Conservation (phyloP, 768 basidiomycete genomes). For the Collybia sordida region DNA sequence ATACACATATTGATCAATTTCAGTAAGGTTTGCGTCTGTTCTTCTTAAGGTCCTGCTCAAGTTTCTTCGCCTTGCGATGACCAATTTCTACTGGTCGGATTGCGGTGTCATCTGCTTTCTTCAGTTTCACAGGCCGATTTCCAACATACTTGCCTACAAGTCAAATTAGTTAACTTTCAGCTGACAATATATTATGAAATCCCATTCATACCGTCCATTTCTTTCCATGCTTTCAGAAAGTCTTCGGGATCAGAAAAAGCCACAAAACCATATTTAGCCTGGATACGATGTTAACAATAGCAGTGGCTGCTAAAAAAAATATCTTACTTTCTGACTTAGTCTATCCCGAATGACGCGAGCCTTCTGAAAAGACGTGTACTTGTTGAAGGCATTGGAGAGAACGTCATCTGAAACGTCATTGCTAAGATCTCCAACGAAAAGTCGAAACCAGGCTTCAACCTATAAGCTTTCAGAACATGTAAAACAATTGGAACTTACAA, state of each 20-base stretch:
- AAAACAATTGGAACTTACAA: conserved; percentile 53
- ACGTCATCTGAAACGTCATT: conserved; percentile 98
- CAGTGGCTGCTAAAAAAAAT: neutral
- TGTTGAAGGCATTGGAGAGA: conserved; percentile 88
- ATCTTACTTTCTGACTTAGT: conserved; percentile 82
- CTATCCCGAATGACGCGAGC: conserved; percentile 94
- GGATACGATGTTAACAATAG: conserved; percentile 5
- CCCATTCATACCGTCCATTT: conserved; percentile 85
- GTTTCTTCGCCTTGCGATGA: conserved; percentile 84
- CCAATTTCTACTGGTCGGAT: conserved; percentile 94
- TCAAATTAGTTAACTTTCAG: conserved; percentile 6
- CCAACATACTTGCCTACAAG: conserved; percentile 90
- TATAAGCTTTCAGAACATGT: conserved; percentile 8
- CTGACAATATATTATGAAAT: neutral
- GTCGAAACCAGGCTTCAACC: conserved; percentile 85
- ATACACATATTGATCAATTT: conserved; percentile 14
- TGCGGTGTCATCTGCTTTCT: conserved; percentile 86
- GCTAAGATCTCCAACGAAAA: conserved; percentile 97
- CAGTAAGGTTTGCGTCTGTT: conserved; percentile 87
- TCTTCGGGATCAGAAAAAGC: conserved; percentile 99
- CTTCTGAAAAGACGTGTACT: conserved; percentile 92
- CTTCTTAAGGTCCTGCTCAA: conserved; percentile 92
- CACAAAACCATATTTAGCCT: conserved; percentile 98
- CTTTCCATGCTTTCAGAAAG: conserved; percentile 97
- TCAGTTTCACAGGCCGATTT: conserved; percentile 93